Percentiles rank a stretch among this genome's conserved stretches.
phyloP scores from a whole-genome alignment of 495 filamentous ascomycete species.

The Podospora anserina region DNA sequence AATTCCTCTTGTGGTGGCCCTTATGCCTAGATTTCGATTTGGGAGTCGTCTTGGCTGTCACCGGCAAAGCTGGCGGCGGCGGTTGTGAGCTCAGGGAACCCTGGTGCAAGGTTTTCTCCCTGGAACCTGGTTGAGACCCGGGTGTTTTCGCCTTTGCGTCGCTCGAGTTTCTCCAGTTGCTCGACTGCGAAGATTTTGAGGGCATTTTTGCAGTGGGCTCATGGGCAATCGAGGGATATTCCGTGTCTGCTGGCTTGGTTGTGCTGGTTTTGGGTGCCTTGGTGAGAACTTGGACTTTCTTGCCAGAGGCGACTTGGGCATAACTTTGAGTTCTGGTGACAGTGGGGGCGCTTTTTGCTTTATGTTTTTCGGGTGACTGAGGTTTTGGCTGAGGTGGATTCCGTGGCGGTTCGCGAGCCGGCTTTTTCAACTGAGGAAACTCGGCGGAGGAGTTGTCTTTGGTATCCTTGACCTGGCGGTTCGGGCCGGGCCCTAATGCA shows the following conservation, averaged over 20 bases:
- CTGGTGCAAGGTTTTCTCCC: background rate
- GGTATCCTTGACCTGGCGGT: background rate
- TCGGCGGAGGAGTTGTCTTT: conserved; percentile 4
- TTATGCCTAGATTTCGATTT: background rate
- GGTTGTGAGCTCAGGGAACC: conserved; percentile 3
- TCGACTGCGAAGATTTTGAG: background rate
- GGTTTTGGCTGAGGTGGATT: background rate
- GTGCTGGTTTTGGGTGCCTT: background rate
- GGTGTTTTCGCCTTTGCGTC: conserved; percentile 2
- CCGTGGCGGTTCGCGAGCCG: background rate
- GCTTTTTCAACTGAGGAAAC: background rate
- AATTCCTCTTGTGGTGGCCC: background rate
- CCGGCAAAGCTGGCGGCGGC: background rate
- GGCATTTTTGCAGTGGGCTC: background rate
- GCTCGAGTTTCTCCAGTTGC: background rate
- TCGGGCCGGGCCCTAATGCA: background rate
- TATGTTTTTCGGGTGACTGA: background rate
- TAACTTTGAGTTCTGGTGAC: conserved; percentile 3
- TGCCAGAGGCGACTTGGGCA: conserved; percentile 9
- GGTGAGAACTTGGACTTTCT: background rate
- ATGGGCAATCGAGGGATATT: conserved; percentile 1
- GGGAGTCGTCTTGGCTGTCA: background rate
- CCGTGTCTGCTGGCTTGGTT: background rate
- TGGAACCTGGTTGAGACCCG: conserved; percentile 6
- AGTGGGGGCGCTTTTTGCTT: background rate